phyloP scores from a whole-genome alignment of 2,329 filamentous ascomycete species.

The Dactylellina cionopaga region DNA sequence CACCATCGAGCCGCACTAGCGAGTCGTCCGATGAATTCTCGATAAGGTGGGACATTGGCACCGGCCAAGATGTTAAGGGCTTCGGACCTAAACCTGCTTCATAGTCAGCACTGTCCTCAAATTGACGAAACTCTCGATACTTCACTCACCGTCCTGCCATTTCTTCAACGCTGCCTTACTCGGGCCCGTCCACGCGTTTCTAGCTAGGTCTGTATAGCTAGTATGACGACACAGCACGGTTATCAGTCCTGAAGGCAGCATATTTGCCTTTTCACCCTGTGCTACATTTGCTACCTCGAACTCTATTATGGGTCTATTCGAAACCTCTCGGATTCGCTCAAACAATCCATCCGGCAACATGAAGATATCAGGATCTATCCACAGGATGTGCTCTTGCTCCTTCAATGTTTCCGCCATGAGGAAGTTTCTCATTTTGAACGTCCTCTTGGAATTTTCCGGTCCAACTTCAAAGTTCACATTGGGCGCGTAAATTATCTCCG shows the following conservation, averaged over 20 bases:
- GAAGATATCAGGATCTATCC: slow-evolving; percentile 28
- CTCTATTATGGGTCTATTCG: background rate
- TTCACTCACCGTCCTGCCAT: slow-evolving; percentile 12
- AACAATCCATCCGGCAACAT: slow-evolving; percentile 15
- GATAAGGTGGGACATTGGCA: slow-evolving; percentile 32
- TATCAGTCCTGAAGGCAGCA: slow-evolving; percentile 7
- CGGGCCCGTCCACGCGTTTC: slow-evolving; percentile 34
- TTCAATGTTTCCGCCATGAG: slow-evolving; percentile 6
- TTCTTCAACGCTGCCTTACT: slow-evolving; percentile 19
- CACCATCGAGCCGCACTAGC: slow-evolving; percentile 28
- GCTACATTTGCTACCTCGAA: slow-evolving; percentile 16
- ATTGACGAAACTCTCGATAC: background rate
- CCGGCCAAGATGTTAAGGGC: slow-evolving; percentile 5
- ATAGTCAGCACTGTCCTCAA: background rate
- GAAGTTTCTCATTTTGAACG: slow-evolving; percentile 3
- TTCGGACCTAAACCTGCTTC: background rate
- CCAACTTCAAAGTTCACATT: slow-evolving; percentile 8
- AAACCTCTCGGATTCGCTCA: slow-evolving; percentile 10
- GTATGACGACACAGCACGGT: slow-evolving; percentile 24
- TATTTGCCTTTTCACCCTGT: background rate
- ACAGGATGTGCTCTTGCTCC: slow-evolving; percentile 5
- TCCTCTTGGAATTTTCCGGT: background rate
- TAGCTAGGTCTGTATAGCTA: slow-evolving; percentile 13
- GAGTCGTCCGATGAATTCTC: slow-evolving; percentile 11
- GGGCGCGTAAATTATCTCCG: slow-evolving; percentile 22